Percentiles rank a stretch among this genome's conserved stretches.
phyloP scores from a whole-genome alignment of 2,329 filamentous ascomycete species.

The Pestalotiopsis sp. region DNA sequence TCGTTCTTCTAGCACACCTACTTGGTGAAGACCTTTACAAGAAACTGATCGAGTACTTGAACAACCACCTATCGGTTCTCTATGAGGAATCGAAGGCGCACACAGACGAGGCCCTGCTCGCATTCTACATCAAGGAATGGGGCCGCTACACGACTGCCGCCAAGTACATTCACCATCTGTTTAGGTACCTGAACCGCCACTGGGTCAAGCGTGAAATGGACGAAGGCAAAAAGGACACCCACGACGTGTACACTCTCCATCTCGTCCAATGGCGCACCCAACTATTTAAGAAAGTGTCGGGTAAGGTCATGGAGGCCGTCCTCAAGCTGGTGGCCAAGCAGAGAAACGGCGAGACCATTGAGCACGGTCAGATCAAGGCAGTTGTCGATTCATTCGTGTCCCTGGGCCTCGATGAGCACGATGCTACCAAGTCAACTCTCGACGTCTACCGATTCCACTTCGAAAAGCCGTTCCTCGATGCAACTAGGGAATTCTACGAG shows the following conservation, averaged over 20 bases:
- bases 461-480: constrained; percentile 86
- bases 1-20: constrained; percentile 72
- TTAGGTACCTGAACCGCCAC: constrained; percentile 93
- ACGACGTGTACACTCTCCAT: constrained; percentile 96
- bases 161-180: constrained; percentile 97
- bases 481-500: constrained; percentile 85
- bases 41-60: constrained; percentile 85
- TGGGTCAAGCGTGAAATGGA: constrained; percentile 99
- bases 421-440: constrained; percentile 90
- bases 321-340: constrained; percentile 96
- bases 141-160: constrained; percentile 91
- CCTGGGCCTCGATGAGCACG: constrained; percentile 88
- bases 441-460: constrained; percentile 94
- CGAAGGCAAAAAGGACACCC: constrained; percentile 97
- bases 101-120: constrained; percentile 84
- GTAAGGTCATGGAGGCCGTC: constrained; percentile 93
- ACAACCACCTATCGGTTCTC: constrained; percentile 72
- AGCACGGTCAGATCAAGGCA: constrained; percentile 94
- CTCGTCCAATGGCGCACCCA: constrained; percentile 94
- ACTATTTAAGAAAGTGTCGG: constrained; percentile 81
- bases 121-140: constrained; percentile 97
- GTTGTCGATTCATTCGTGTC: constrained; percentile 97
- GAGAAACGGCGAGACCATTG: constrained; percentile 95
- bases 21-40: constrained; percentile 96
- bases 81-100: constrained; percentile 75